Base-by-base conservation (phyloP, 176 grass and related monocot genomes). In the Oryza brachyantha region DNA sequence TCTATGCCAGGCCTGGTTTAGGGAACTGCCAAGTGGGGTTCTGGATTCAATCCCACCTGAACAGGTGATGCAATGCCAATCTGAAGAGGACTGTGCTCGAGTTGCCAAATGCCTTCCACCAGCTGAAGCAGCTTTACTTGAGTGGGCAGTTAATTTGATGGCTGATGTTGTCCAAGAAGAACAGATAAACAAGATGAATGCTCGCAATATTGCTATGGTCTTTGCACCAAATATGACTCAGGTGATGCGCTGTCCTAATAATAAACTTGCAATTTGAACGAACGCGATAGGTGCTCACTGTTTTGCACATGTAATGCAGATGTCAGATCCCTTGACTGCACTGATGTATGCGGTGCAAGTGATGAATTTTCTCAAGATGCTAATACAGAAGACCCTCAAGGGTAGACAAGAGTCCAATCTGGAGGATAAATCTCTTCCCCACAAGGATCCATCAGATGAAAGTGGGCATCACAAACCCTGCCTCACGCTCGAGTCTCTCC, bases 141-240 rank as follows among this genome's bases (percentile, higher is more conserved):
- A 87, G 46, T 93, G 91, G 91, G 85, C 87, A 31, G 80, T 93
- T 38, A 93, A 93, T 83, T 78, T 93, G 77, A 93, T 93, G 87
- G 81, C 84, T 43, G 91, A 93, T 82, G 84, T 93, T 61, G 91
- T 90, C 64, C 87, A 93, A 79, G 84, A 93, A 83, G 91, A 93
- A 73, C 81, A 76, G 41, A 78, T 78, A 36, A 93, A 93, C 48
- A 93, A 93, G 79, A 93, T 93, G 91, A 93, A 85, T 35, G 69
- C 85, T 66, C 91, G 91, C 59, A 93, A 93, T 74, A 70, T 93
- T 38, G 91, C 87, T 43, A 93, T 89, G 85, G 91, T 87, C 46
- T 93, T 93, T 57, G 91, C 91, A 72, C 91, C 91, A 55, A 93
- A 90, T 68, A 93, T 93, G 91, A 90, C 91, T 19, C 91, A 90